These are phyloP conservation scores for Brassica cretica DNA, from an alignment of 345 rosid species.

Conservation along the genomic window DNA sequence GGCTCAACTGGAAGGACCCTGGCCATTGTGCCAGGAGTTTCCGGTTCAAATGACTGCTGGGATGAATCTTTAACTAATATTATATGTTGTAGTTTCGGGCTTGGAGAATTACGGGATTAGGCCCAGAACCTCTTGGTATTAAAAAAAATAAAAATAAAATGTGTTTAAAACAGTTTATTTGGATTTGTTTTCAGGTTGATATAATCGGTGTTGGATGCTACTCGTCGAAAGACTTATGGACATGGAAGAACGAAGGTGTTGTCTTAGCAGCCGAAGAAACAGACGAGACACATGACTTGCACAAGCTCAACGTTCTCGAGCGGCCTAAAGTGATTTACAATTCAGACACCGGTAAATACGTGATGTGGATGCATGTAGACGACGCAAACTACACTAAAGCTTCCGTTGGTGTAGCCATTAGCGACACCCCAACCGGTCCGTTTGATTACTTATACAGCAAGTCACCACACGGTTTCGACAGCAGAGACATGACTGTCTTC, in stretches of 20 bases:
- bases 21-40: too few relatives aligned
- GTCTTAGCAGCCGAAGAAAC: slow-evolving; percentile 75
- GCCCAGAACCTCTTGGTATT: too few relatives aligned
- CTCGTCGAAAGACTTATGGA: slow-evolving; percentile 91
- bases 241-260: slow-evolving; percentile 90
- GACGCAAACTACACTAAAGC: slow-evolving; percentile 94
- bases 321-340: slow-evolving; percentile 92
- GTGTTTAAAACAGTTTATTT: background rate
- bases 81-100: too few relatives aligned
- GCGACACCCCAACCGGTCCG: slow-evolving; percentile 83
- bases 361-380: slow-evolving; percentile 98
- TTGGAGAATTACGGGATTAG: too few relatives aligned
- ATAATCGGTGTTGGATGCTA: slow-evolving; percentile 94
- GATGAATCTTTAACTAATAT: too few relatives aligned
- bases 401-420: slow-evolving; percentile 66
- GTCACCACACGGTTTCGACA: slow-evolving; percentile 76
- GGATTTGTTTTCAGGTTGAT: slow-evolving; percentile 64
- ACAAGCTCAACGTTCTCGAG: slow-evolving; percentile 84
- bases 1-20: too few relatives aligned
- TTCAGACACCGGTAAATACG: slow-evolving; percentile 65
- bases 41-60: too few relatives aligned
- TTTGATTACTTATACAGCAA: slow-evolving; percentile 70
- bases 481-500: slow-evolving; percentile 94
- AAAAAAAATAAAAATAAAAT: background rate
- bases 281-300: slow-evolving; percentile 74